Evolutionary conservation across 495 filamentous ascomycete genomes (phyloP).

Genomic region (Aspergillus leporis): DNA sequence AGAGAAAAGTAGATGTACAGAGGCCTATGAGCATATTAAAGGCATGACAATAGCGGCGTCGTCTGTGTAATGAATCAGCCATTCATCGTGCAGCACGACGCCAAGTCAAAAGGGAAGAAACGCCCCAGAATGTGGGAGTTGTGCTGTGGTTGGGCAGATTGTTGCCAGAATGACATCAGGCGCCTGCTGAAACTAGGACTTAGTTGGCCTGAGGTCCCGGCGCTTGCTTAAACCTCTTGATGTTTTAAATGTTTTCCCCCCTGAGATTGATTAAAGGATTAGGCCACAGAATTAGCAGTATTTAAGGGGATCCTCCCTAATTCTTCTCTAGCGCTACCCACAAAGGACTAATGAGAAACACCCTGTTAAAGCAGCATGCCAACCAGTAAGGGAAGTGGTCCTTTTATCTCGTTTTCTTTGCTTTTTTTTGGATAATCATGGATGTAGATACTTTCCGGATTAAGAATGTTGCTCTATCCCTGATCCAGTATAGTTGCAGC

Average conservation of each 20-base stretch:
- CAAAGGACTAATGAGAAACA: too few relatives aligned
- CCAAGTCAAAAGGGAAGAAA: slow-evolving; percentile 17
- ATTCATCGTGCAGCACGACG: slow-evolving; percentile 12
- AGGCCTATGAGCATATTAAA: slow-evolving; percentile 25
- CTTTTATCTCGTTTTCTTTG: background rate
- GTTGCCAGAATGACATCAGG: slow-evolving; percentile 47
- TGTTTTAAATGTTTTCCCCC: slow-evolving; percentile 14
- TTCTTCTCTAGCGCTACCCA: too few relatives aligned
- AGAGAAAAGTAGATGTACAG: slow-evolving; percentile 15
- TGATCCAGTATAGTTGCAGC: background rate
- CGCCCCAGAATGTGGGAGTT: slow-evolving; percentile 18
- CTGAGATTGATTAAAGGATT: slow-evolving; percentile 1
- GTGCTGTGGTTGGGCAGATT: slow-evolving; percentile 19
- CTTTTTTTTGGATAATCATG: background rate
- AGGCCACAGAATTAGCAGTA: background rate
- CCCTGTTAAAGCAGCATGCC: background rate
- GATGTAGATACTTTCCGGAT: background rate
- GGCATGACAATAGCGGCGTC: slow-evolving; percentile 25
- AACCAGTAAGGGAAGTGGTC: background rate
- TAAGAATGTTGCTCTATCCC: background rate
- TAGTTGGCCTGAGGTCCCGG: slow-evolving; percentile 9
- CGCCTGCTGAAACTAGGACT: slow-evolving; percentile 39
- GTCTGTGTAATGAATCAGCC: slow-evolving; percentile 12
- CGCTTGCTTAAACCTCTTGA: slow-evolving; percentile 9
- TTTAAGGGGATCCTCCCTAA: background rate